Base-by-base conservation (phyloP, 2,329 filamentous ascomycete genomes). In the Chaetomiaceae sp. region DNA sequence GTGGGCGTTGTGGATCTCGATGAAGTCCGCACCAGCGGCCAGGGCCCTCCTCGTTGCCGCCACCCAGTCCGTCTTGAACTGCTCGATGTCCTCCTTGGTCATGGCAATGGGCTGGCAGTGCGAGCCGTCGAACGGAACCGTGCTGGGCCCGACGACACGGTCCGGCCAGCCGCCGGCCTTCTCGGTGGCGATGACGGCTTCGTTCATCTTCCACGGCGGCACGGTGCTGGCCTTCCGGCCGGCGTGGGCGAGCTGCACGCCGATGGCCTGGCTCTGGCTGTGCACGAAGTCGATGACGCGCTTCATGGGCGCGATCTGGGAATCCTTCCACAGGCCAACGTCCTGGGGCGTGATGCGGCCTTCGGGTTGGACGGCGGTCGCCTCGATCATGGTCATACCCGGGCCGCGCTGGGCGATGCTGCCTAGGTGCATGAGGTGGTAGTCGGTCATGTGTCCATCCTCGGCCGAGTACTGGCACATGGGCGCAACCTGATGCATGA, bases 1-100 rank as follows among this genome's bases (percentile, higher is more conserved):
- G 58, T 93, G 87, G 0, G 86, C 88, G 55, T 75, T 78, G 67
- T 93, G 88, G 41, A 94, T 79, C 63, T 82, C 83, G 14, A 86
- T 72, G 4, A 78, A 77, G 56, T 86, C 83, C 52, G 83, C 82
- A 0, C 85, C 86, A 1, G 77, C 79, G 22, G 71, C 68, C 2
- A 87, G 62, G 0, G 84, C 74, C 12, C 78, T 68, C 53, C 71
- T 67, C 0, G 72, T 67, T 0, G 72, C 73, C 0, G 69, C 73
- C 1, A 71, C 74, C 65, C 76, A 88, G 3, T 77, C 76, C 5
- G 61, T 60, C 63, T 86, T 84, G 52, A 83, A 67, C 5, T 75
- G 62, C 48, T 78, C 71, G 48, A 90, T 88, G 35, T 88, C 83
- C 1, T 72, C 65, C 19, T 76, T 65, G 0, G 77, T 82, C 76